These are phyloP conservation scores for Fraxinus excelsior DNA, from an alignment of 257 asterid genomes.

Conservation along the genomic window DNA sequence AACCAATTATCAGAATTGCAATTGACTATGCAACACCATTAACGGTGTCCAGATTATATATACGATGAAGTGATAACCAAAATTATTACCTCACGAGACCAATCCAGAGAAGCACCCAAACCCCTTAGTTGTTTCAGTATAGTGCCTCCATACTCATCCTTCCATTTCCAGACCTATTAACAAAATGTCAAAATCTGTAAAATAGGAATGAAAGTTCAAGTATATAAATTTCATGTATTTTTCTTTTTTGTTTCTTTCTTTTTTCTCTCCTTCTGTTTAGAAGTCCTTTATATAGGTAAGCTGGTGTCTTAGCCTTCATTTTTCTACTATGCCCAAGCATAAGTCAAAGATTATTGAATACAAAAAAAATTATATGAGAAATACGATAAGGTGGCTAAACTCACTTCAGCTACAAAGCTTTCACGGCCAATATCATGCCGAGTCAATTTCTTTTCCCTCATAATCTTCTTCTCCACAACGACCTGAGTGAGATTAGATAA, in stretches of 20 bases:
- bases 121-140: conserved; percentile 82
- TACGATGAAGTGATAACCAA: conserved; percentile 17
- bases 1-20: neutral
- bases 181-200: neutral
- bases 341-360: neutral
- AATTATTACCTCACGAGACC: conserved; percentile 92
- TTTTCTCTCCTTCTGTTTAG: neutral
- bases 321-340: too few relatives aligned
- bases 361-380: conserved; percentile 1
- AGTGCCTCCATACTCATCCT: conserved; percentile 84
- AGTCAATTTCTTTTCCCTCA: conserved; percentile 71
- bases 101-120: conserved; percentile 85
- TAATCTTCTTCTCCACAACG: conserved; percentile 89
- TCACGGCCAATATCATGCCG: conserved; percentile 89
- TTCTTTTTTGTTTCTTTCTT: too few relatives aligned
- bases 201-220: conserved; percentile 11
- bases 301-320: neutral
- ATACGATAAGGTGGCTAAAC: conserved; percentile 27
- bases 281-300: neutral
- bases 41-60: conserved; percentile 3
- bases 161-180: conserved; percentile 94
- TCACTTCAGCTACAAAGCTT: conserved; percentile 68
- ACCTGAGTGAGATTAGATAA: conserved; percentile 49
- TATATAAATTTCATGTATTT: neutral
- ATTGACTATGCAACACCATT: neutral